Conservation (phyloP, 1,284 basidiomycete genomes). For the Puccinia hordei region DNA sequence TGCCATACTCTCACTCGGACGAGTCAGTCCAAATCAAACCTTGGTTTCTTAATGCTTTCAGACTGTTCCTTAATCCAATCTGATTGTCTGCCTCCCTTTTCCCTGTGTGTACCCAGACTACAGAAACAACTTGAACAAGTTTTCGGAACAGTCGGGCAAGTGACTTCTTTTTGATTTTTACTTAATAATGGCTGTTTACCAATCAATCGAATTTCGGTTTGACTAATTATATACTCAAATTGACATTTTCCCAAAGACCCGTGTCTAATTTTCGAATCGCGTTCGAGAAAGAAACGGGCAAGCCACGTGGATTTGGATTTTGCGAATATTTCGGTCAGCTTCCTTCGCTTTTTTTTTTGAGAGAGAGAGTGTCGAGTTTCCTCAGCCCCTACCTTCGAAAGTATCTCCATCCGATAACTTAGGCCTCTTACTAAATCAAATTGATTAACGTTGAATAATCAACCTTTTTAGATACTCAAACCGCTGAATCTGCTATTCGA, state of each 20-base stretch:
- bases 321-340: conserved; percentile 49
- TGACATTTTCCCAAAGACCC: neutral
- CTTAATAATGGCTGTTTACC: conserved; percentile 9
- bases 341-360: neutral
- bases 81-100: neutral
- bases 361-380: neutral
- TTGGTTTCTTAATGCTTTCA: neutral
- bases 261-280: conserved; percentile 47
- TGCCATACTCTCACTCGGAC: conserved; percentile 49
- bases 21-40: conserved; percentile 22
- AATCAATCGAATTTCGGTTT: neutral
- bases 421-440: conserved; percentile 75
- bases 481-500: conserved; percentile 78
- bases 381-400: conserved; percentile 66
- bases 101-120: neutral
- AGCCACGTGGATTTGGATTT: conserved; percentile 50
- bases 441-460: conserved; percentile 65
- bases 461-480: conserved; percentile 76
- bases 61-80: neutral
- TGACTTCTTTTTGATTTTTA: neutral
- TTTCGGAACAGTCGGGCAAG: conserved; percentile 44
- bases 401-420: conserved; percentile 81
- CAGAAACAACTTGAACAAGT: conserved; percentile 48
- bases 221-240: neutral
- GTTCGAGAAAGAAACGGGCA: conserved; percentile 45